Percentiles rank a stretch among this genome's conserved stretches.
Evolutionary conservation across 768 basidiomycete genomes (phyloP).

Genomic region (Mycena indigotica): DNA sequence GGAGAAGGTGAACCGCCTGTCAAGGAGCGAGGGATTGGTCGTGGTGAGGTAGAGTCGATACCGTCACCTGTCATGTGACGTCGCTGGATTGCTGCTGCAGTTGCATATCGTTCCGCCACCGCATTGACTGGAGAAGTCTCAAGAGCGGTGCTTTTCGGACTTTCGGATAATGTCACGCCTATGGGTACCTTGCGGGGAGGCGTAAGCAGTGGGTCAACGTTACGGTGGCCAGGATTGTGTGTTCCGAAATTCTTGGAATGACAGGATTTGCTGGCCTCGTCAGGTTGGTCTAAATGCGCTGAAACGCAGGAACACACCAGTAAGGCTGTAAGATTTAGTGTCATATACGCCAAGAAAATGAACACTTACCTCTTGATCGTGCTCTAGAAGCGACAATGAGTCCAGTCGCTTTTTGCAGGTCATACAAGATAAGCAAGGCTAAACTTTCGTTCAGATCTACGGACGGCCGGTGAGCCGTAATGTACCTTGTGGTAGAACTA

Average conservation of each 20-base stretch:
- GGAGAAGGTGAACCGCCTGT: constrained; percentile 42
- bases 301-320: constrained; percentile 39
- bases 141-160: too few relatives aligned
- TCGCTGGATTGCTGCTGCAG: constrained; percentile 20
- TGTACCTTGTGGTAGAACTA: constrained; percentile 81
- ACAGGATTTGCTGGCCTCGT: constrained; percentile 72
- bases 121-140: too few relatives aligned
- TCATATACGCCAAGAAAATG: too few relatives aligned
- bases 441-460: constrained; percentile 10
- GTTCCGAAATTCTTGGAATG: constrained; percentile 82
- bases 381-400: constrained; percentile 76
- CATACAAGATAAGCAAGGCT: constrained; percentile 82
- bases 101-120: constrained; percentile 19
- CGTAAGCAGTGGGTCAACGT: constrained; percentile 41
- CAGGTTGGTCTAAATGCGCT: too few relatives aligned
- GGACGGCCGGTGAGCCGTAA: not conserved
- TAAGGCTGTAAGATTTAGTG: constrained; percentile 44
- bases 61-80: constrained; percentile 27
- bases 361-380: constrained; percentile 70
- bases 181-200: constrained; percentile 34
- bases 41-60: constrained; percentile 5
- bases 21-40: constrained; percentile 32
- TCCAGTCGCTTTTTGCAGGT: constrained; percentile 79
- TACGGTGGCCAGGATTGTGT: constrained; percentile 67
- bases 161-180: constrained; percentile 28